Conservation (phyloP, 495 filamentous ascomycete genomes). For the Coniosporium apollinis region DNA sequence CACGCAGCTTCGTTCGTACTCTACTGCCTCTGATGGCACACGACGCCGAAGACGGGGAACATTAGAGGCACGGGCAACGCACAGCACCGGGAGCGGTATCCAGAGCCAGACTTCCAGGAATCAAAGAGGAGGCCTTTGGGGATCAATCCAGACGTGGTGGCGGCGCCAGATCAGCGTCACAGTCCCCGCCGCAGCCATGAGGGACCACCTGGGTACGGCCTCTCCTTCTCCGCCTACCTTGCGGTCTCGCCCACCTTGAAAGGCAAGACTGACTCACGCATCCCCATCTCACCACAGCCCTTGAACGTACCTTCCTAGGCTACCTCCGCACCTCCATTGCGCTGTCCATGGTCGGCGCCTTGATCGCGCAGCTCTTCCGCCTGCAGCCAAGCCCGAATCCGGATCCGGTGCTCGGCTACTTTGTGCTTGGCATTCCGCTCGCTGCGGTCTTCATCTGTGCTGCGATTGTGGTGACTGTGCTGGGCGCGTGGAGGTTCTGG, state of each 20-base stretch:
- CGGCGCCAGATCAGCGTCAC: conserved; percentile 26
- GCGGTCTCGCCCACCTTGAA: conserved; percentile 4
- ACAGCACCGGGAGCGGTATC: background rate
- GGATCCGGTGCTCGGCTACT: conserved; percentile 36
- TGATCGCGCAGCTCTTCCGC: conserved; percentile 53
- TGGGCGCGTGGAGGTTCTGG: conserved; percentile 53
- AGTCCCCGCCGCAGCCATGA: conserved; percentile 26
- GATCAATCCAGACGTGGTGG: conserved; percentile 29
- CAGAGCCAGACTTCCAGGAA: conserved; percentile 3
- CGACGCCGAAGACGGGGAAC: too few relatives aligned
- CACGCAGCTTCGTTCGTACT: conserved; percentile 6
- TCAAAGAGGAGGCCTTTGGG: conserved; percentile 18
- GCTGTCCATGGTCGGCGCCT: conserved; percentile 48
- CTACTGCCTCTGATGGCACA: too few relatives aligned
- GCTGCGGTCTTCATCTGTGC: conserved; percentile 38
- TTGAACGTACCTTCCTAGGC: conserved; percentile 63
- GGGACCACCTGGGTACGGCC: conserved; percentile 38
- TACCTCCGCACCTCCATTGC: conserved; percentile 59
- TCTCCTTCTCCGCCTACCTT: background rate
- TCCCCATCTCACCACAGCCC: conserved; percentile 30
- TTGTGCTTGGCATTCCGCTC: conserved; percentile 47
- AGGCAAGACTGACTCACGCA: too few relatives aligned
- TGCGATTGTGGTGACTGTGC: conserved; percentile 36
- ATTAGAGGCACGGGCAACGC: background rate
- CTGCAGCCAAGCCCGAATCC: conserved; percentile 35